phyloP scores from a whole-genome alignment of 441 rosid species.

The Adansonia grandidieri region DNA sequence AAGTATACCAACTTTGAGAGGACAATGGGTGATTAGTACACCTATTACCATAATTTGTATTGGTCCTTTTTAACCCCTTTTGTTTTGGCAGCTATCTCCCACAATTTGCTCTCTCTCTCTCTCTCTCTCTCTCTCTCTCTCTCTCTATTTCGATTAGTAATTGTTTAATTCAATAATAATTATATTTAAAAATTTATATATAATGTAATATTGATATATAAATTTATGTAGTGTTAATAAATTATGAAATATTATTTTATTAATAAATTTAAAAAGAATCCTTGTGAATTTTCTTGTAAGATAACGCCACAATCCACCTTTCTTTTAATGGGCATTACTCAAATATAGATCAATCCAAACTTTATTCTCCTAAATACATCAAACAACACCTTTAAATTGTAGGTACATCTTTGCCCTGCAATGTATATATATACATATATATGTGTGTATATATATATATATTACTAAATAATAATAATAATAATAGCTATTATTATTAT shows the following conservation, averaged over 20 bases:
- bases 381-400: not conserved
- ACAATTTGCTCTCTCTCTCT: not conserved
- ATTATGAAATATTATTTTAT: no score
- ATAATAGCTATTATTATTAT: no score
- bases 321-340: no score
- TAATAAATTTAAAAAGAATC: not conserved
- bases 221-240: no score
- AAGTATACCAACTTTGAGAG: not conserved
- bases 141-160: not conserved
- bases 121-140: not conserved
- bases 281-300: not conserved
- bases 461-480: no score
- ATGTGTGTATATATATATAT: no score
- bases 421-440: no score
- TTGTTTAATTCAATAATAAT: not conserved
- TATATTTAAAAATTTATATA: not conserved
- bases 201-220: no score
- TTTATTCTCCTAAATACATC: not conserved
- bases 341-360: no score
- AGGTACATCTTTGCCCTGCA: not conserved
- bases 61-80: not conserved
- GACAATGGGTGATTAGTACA: not conserved
- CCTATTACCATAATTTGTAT: not conserved
- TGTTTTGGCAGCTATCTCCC: not conserved
- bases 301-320: not conserved